phyloP scores from a whole-genome alignment of 164 flowering plant genomes.

The Vitis labrusca region DNA sequence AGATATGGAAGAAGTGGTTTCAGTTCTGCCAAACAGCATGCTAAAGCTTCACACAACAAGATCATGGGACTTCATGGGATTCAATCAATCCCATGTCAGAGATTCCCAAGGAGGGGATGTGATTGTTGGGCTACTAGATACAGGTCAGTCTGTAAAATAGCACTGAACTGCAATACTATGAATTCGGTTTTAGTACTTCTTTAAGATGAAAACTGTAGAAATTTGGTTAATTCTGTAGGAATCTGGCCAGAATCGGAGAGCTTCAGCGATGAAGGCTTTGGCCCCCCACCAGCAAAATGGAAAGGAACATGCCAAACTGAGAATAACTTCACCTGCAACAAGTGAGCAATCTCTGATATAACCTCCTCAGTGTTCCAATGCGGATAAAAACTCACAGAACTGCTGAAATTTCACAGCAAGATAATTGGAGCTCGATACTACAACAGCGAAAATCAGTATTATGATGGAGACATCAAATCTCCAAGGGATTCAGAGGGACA shows the following conservation, averaged over 20 bases:
- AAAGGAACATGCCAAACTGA: constrained; percentile 33
- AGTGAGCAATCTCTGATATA: constrained; percentile 16
- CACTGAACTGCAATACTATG: no score
- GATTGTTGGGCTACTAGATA: constrained; percentile 42
- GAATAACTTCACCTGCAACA: constrained; percentile 43
- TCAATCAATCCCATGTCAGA: constrained; percentile 7
- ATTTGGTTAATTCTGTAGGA: constrained; percentile 16
- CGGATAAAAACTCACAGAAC: neutral
- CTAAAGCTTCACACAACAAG: constrained; percentile 49
- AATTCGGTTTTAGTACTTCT: no score
- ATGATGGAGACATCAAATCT: constrained; percentile 9
- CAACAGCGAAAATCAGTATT: constrained; percentile 6
- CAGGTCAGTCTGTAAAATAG: constrained; percentile 22
- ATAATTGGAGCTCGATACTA: constrained; percentile 39
- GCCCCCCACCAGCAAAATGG: constrained; percentile 43
- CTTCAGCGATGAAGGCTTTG: constrained; percentile 32
- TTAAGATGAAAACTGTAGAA: no score
- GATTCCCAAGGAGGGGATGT: constrained; percentile 27
- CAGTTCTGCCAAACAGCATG: constrained; percentile 38
- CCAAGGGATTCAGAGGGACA: constrained; percentile 36
- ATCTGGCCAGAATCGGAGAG: constrained; percentile 47
- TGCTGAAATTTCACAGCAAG: constrained; percentile 21
- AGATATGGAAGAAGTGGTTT: constrained; percentile 50
- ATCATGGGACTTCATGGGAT: constrained; percentile 55
- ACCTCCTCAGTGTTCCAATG: no score